Evolutionary conservation across 768 basidiomycete genomes (phyloP).

Genomic region (Rhizopogon vulgaris): DNA sequence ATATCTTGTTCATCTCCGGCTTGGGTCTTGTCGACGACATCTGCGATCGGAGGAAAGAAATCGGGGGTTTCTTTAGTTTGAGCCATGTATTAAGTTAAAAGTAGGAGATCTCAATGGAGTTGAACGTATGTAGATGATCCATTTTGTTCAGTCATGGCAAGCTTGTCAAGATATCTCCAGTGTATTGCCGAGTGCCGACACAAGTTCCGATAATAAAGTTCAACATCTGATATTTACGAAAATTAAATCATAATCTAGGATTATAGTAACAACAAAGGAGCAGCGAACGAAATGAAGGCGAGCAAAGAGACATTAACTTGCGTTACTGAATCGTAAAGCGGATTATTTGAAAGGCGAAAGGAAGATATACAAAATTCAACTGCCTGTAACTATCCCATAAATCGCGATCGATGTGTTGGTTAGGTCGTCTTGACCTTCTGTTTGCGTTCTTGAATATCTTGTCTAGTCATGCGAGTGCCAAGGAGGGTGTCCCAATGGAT

Average conservation of each 20-base stretch:
- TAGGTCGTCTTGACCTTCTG: slow-evolving; percentile 18
- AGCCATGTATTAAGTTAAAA: slow-evolving; percentile 13
- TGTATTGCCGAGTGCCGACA: too few relatives aligned
- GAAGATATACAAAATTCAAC: neutral
- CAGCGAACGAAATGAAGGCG: neutral
- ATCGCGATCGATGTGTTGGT: slow-evolving; percentile 1
- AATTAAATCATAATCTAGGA: neutral
- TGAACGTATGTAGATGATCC: too few relatives aligned
- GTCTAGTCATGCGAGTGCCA: slow-evolving; percentile 72
- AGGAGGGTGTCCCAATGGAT: slow-evolving; percentile 84
- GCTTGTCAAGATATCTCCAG: too few relatives aligned
- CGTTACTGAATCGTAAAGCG: neutral
- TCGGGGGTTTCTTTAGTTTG: slow-evolving; percentile 15
- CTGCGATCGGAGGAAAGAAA: slow-evolving; percentile 56
- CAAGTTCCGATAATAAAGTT: too few relatives aligned
- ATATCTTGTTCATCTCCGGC: slow-evolving; percentile 31
- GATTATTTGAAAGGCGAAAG: neutral
- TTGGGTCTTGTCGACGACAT: slow-evolving; percentile 47
- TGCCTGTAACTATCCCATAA: neutral
- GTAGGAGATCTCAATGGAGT: neutral
- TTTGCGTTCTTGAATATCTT: slow-evolving; percentile 48
- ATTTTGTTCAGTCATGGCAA: too few relatives aligned
- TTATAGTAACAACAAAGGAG: neutral
- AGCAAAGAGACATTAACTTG: neutral
- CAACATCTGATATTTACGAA: neutral